phyloP scores from a whole-genome alignment of 176 grass and related monocot genomes.

The Eleusine indica region DNA sequence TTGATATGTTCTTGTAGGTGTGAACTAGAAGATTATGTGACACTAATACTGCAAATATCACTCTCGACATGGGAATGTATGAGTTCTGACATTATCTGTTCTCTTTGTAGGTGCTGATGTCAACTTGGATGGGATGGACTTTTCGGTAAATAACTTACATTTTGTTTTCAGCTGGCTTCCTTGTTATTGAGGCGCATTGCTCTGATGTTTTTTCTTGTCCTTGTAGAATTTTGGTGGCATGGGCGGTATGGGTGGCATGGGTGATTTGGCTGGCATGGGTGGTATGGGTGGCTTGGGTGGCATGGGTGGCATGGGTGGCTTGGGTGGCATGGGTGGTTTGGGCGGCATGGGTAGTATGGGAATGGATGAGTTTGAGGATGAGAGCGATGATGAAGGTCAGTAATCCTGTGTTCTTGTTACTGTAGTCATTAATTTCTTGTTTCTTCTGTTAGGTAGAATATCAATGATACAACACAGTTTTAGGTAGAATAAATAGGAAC shows the following conservation, averaged over 20 bases:
- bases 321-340: conserved; percentile 42
- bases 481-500: neutral
- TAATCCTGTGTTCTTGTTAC: conserved; percentile 6
- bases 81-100: conserved; percentile 19
- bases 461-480: neutral
- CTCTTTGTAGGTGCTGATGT: conserved; percentile 53
- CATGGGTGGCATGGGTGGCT: conserved; percentile 4
- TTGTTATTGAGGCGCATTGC: conserved; percentile 1
- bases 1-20: neutral
- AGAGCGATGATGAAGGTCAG: conserved; percentile 84
- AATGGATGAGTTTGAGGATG: conserved; percentile 74
- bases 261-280: conserved; percentile 33
- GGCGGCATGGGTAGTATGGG: conserved; percentile 58
- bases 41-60: neutral
- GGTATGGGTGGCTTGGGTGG: conserved; percentile 50
- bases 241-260: conserved; percentile 48
- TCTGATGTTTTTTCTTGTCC: conserved; percentile 40
- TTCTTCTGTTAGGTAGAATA: neutral
- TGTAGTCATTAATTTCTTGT: neutral
- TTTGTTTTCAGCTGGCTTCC: conserved; percentile 5
- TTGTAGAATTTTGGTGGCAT: conserved; percentile 75
- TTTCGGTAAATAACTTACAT: conserved; percentile 54
- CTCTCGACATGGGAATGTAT: neutral
- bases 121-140: conserved; percentile 95
- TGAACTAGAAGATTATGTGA: neutral